These are phyloP conservation scores for Halophytophthora polymorphica DNA, from an alignment of 352 stramenopile genomes.

Conservation along the genomic window DNA sequence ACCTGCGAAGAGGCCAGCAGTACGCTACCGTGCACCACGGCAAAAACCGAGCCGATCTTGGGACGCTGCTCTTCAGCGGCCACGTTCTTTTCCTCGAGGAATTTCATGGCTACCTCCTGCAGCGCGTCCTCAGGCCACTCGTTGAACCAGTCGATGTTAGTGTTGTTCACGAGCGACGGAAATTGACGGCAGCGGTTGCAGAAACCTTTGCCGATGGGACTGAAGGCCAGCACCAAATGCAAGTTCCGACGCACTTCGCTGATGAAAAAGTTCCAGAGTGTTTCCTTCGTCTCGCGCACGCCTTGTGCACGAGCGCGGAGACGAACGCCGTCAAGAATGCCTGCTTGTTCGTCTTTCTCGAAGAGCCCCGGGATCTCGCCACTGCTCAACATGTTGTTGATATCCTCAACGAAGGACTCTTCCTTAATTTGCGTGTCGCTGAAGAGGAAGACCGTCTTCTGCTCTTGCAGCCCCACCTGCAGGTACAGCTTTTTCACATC, in stretches of 20 bases:
- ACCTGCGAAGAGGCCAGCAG: constrained; percentile 81
- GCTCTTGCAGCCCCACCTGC: constrained; percentile 76
- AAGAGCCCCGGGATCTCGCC: constrained; percentile 92
- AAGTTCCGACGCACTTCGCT: constrained; percentile 88
- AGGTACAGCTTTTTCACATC: constrained; percentile 91
- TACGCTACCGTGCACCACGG: constrained; percentile 87
- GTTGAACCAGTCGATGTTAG: constrained; percentile 94
- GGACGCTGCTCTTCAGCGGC: constrained; percentile 62
- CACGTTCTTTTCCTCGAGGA: constrained; percentile 87
- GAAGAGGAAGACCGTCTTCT: constrained; percentile 90
- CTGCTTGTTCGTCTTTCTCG: constrained; percentile 88
- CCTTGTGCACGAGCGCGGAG: constrained; percentile 57
- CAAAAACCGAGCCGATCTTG: constrained; percentile 88
- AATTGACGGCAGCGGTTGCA: constrained; percentile 86
- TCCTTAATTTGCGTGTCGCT: constrained; percentile 94
- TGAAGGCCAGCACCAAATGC: constrained; percentile 92
- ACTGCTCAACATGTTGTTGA: constrained; percentile 92
- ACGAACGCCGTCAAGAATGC: constrained; percentile 84
- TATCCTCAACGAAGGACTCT: constrained; percentile 91
- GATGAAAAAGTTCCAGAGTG: constrained; percentile 92
- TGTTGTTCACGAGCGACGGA: constrained; percentile 93
- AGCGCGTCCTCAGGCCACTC: constrained; percentile 91
- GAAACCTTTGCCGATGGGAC: constrained; percentile 88
- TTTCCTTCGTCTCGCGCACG: constrained; percentile 88
- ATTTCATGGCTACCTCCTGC: constrained; percentile 92